Base-by-base conservation (phyloP, 768 basidiomycete species). In the Boletus eberwhitei region DNA sequence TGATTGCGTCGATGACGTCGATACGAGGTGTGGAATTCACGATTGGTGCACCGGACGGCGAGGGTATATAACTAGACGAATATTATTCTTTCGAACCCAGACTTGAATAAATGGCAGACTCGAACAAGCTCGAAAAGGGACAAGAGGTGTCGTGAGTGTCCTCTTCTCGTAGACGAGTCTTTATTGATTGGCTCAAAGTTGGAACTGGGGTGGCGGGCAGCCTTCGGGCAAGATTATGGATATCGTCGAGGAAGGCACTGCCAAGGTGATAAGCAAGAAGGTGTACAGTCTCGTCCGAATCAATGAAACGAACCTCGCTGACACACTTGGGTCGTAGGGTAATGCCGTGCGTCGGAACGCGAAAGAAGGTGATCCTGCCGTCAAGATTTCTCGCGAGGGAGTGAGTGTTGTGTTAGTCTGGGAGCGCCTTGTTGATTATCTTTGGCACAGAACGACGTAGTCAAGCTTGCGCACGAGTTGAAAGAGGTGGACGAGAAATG, bases 381-480 rank as follows among this genome's bases (percentile, higher is more conserved):
- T 80, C 26, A 75, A 76, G 55, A 79, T 81, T 49, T 58, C 71
- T 29, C 70, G 77, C 32, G 61, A 72, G 31, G 77, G 78, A 21
- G 79, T 78, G 58, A 60, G 77, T 74, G 3, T 32, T 5, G 4
- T 38, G 19, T 44, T 19, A 35, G 21, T 54, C 8, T 37, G 13
- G n/a, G 14, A 8, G 6, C 4, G 5, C 5, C n/a, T 31, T 44
- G 26, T 44, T 43, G 19, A 42, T 9, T 35, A 14, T 32, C 22
- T 39, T 8, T 21, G 22, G 19, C 16, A 21, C 31, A 81, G 77
- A 81, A 79, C 52, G 73, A 80, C 56, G 77, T 79, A 3, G 79
- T 80, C 44, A 81, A 81, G 73, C 67, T 77, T 8, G 77, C 78
- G 0, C 77, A 79, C 53, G 78, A 81, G 64, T 55, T 82, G 57